Percentiles rank a stretch among this genome's conserved stretches.
phyloP scores from a whole-genome alignment of 495 filamentous ascomycete species.

The Hypoxylon fuscum region DNA sequence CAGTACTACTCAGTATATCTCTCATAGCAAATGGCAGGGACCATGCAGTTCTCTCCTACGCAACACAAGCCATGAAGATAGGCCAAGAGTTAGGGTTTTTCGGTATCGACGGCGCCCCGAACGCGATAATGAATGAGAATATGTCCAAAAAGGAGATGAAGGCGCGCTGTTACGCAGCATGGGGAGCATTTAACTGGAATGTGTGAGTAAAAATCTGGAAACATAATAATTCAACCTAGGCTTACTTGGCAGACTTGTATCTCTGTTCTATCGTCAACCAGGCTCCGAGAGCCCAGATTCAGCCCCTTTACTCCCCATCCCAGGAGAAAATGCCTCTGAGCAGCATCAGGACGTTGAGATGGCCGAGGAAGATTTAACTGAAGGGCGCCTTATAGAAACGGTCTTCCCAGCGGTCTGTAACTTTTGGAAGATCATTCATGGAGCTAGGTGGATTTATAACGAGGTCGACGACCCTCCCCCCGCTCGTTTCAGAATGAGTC shows the following conservation, averaged over 20 bases:
- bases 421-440: constrained; percentile 34
- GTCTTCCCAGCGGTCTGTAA: constrained; percentile 31
- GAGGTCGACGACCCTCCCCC: constrained; percentile 12
- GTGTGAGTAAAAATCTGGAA: constrained; percentile 25
- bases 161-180: constrained; percentile 33
- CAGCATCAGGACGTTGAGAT: not conserved
- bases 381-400: not conserved
- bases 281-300: constrained; percentile 25
- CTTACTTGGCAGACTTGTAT: constrained; percentile 24
- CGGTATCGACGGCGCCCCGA: not conserved
- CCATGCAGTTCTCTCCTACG: constrained; percentile 27
- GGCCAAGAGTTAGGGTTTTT: constrained; percentile 34
- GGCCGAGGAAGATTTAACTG: not conserved
- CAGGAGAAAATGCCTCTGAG: constrained; percentile 12
- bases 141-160: constrained; percentile 10
- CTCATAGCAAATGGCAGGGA: constrained; percentile 33
- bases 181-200: constrained; percentile 43
- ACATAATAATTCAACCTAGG: not conserved
- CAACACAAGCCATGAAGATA: constrained; percentile 31
- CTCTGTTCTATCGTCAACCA: constrained; percentile 35
- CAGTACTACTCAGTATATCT: constrained; percentile 31
- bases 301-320: constrained; percentile 28
- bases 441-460: constrained; percentile 39
- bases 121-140: not conserved
- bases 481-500: constrained; percentile 4